Conservation (phyloP, 345 rosid genomes). For the Microcos paniculata region DNA sequence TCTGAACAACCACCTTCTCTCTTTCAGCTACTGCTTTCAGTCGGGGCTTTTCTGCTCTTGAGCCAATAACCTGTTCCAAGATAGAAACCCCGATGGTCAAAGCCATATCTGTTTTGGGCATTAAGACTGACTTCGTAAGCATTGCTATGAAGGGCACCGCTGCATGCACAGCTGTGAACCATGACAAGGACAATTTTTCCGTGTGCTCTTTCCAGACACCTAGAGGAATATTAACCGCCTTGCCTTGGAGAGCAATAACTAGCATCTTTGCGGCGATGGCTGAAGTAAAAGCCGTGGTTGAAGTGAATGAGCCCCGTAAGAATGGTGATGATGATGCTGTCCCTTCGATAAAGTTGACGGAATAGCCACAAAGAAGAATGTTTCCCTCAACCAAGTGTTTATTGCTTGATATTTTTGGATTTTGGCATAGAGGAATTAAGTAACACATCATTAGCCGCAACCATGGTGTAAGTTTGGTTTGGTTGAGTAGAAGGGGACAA, state of each 20-base stretch:
- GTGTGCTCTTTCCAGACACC: slow-evolving; percentile 95
- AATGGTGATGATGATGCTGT: too few species aligned
- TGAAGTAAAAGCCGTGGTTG: too few species aligned
- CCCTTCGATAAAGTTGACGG: slow-evolving; percentile 93
- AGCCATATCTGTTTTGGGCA: slow-evolving; percentile 91
- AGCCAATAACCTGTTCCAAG: slow-evolving; percentile 81
- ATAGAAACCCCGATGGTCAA: slow-evolving; percentile 85
- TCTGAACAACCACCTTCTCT: slow-evolving; percentile 22
- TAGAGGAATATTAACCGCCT: slow-evolving; percentile 82
- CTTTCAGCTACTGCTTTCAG: slow-evolving; percentile 42
- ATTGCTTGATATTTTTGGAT: slow-evolving; percentile 81
- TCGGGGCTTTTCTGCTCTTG: slow-evolving; percentile 80
- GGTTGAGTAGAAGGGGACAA: slow-evolving; percentile 83
- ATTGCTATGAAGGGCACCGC: slow-evolving; percentile 94
- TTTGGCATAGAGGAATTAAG: slow-evolving; percentile 81
- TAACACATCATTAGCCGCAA: slow-evolving; percentile 94
- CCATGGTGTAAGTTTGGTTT: slow-evolving; percentile 75
- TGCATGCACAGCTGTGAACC: slow-evolving; percentile 90
- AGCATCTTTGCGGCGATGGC: slow-evolving; percentile 87
- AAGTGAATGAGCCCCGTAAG: too few species aligned
- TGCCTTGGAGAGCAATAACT: slow-evolving; percentile 73
- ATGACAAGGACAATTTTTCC: slow-evolving; percentile 63
- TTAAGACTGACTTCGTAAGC: slow-evolving; percentile 79
- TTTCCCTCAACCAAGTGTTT: slow-evolving; percentile 87
- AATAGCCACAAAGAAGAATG: slow-evolving; percentile 97